Conservation (phyloP, 345 rosid genomes). For the Kandelia obovata region DNA sequence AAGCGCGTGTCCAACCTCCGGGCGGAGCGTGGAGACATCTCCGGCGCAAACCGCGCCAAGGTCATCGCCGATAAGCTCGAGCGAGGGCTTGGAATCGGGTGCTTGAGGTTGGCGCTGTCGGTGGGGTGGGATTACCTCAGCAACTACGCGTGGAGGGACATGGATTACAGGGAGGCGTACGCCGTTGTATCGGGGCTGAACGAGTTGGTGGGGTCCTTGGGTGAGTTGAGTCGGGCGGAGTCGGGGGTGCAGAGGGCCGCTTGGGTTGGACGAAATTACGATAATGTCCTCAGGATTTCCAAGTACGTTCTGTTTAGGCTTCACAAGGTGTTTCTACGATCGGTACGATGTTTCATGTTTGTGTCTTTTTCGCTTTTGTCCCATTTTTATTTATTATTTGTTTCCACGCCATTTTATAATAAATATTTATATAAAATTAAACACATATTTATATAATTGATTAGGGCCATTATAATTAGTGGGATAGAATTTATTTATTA, state of each 20-base stretch:
- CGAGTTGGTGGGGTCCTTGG: slow-evolving; percentile 44
- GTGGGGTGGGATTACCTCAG: slow-evolving; percentile 70
- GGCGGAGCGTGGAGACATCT: slow-evolving; percentile 55
- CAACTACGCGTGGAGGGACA: slow-evolving; percentile 71
- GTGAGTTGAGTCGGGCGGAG: slow-evolving; percentile 43
- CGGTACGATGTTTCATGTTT: slow-evolving; percentile 36
- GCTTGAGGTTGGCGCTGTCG: slow-evolving; percentile 48
- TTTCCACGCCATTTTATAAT: background rate
- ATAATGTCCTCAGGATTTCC: slow-evolving; percentile 40
- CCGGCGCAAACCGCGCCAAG: slow-evolving; percentile 56
- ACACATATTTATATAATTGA: background rate
- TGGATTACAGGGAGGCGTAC: slow-evolving; percentile 47
- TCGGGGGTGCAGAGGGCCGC: slow-evolving; percentile 48
- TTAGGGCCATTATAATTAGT: background rate
- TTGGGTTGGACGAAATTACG: slow-evolving; percentile 51
- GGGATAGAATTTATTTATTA: background rate
- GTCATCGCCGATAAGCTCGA: slow-evolving; percentile 50
- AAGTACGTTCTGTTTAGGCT: slow-evolving; percentile 47
- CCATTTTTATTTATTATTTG: background rate
- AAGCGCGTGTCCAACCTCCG: slow-evolving; percentile 74
- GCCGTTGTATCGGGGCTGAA: slow-evolving; percentile 55
- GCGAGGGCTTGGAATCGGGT: slow-evolving; percentile 43
- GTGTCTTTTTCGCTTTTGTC: background rate
- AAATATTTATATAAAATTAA: background rate
- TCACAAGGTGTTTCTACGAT: slow-evolving; percentile 43